phyloP scores from a whole-genome alignment of 2,329 filamentous ascomycete genomes.

The Talaromyces albobiverticillius region DNA sequence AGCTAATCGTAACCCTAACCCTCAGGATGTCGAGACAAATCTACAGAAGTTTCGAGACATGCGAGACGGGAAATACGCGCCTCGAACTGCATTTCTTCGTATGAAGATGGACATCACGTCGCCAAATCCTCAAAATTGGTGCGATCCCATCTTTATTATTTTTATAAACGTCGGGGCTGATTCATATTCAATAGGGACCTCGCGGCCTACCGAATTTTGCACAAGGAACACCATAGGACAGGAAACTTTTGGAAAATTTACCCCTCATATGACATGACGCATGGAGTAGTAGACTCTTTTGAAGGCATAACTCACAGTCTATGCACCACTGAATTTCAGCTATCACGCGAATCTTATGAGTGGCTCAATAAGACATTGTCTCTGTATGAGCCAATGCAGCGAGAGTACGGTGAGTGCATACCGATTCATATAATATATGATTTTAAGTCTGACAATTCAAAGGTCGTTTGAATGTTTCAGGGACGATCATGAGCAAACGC shows the following conservation, averaged over 20 bases:
- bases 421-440: background rate
- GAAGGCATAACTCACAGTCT: conserved; percentile 44
- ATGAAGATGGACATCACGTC: conserved; percentile 85
- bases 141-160: background rate
- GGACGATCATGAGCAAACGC: conserved; percentile 84
- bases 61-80: conserved; percentile 86
- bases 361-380: conserved; percentile 54
- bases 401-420: conserved; percentile 64
- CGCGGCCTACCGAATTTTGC: conserved; percentile 81
- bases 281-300: conserved; percentile 45
- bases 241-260: conserved; percentile 87
- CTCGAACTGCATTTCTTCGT: conserved; percentile 76
- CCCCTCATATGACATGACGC: conserved; percentile 89
- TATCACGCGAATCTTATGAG: conserved; percentile 83
- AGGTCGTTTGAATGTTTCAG: conserved; percentile 69
- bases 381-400: conserved; percentile 87
- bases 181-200: conserved; percentile 62
- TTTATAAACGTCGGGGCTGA: background rate
- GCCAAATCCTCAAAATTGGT: conserved; percentile 87
- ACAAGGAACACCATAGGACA: conserved; percentile 58
- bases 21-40: conserved; percentile 72
- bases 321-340: conserved; percentile 89
- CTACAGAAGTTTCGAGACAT: conserved; percentile 82
- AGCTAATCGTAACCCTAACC: too few species aligned
- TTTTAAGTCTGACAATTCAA: background rate